Base-by-base conservation (phyloP, 2,329 filamentous ascomycete genomes). In the Diplocarpon mali region DNA sequence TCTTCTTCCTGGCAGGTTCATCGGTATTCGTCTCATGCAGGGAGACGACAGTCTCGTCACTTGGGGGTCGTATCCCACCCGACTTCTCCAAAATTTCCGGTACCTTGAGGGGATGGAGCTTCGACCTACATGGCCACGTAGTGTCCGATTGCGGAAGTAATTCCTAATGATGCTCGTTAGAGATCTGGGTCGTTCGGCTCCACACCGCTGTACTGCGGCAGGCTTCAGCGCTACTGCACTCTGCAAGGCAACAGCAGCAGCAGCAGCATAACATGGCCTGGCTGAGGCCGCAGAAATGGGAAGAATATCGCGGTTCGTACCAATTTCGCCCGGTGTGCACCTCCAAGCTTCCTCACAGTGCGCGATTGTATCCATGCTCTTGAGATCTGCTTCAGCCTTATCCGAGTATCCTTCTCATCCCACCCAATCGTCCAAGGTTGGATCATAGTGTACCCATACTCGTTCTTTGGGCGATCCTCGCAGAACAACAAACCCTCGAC, bases 361-460 rank as follows among this genome's bases (percentile, higher is more conserved):
- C 57, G 51, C 42, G 48, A 55, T 50, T 54, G 54, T 36, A 60
- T 45, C 61, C 57, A 65, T 53, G 57, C 57, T 53, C 55, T 56
- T 48, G 60, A 58, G 49, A 61, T 61, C 45, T 58, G 47, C 52
- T 50, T 56, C 55, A 62, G 58, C 59, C 57, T 58, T 59, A 60
- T 62, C 57, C 59, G 48, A 41, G 57, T 59, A 48, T 55, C 55
- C 43, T 58, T 54, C 44, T 69, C 66, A 69, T 60, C 63, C 67
- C 59, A 67, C 57, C 60, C 64, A 67, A 60, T 68, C 64, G 54
- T 68, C 63, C 54, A 61, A 58, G 48, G 64, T 63, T 48, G 65
- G 64, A 56, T 67, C 60, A 57, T 64, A 64, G 49, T 62, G 63
- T 48, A 62, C 61, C 48, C 62, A 64, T 56, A 66, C 57, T 54